Evolutionary conservation across 2,329 filamentous ascomycete species (phyloP), one percentile per base, ranked within the genome.

Genomic region (Fusarium subglutinans): DNA sequence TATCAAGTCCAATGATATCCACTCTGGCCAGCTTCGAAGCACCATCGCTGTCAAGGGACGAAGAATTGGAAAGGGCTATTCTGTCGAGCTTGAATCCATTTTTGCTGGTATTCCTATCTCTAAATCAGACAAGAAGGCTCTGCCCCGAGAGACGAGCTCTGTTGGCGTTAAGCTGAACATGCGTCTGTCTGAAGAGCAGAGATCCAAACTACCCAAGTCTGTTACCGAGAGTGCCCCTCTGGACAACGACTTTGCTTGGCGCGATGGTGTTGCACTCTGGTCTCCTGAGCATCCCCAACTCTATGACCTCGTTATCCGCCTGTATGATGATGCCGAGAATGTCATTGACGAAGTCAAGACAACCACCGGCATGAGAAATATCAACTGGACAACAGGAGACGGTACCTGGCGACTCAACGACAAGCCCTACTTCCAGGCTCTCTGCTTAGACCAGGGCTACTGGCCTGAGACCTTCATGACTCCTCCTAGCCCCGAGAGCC

Each of bases 391-490:
- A 24, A 84, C 80, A 14, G 88, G 87, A 6, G 88, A 91, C 70
- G 85, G 88, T 1, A 87, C 88, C 1, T 90, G 92, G 83, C 84
- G 87, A 12, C 84, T 91, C 28, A 91, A 91, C 77, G 86, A 84
- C 65, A 84, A 82, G 62, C 89, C 89, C 5, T 86, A 89, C 72
- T 91, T 91, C 83, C 90, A 91, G 77, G 86, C 87, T 18, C 82
- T 91, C 3, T 85, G 86, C 55, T 84, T 91, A 17, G 90, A 91
- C 79, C 89, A 91, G 79, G 89, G 90, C 47, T 91, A 91, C 82
- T 91, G 90, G 90, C 88, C 88, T 2, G 82, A 86, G 7, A 90
- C 89, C 0, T 86, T 90, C 70, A 86, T 91, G 82, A 91, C 90
- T 8, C 89, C 89, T 2, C 88, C 89, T 0, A 83, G 83, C 0